Evolutionary conservation across 2,329 filamentous ascomycete species (phyloP).

Genomic region (Ophiostoma ulmi): DNA sequence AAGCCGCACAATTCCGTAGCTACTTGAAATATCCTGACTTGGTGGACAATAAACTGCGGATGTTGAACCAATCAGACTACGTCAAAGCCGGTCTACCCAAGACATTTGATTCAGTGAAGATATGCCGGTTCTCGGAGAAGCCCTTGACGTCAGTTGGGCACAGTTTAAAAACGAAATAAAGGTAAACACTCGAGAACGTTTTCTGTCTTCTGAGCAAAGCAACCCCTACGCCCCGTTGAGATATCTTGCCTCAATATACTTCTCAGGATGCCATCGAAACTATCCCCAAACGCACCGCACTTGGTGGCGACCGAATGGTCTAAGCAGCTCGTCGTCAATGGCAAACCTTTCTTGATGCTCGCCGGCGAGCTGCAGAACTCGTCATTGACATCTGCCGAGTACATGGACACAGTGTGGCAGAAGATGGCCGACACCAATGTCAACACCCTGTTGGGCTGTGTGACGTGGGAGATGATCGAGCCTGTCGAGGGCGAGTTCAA

Average conservation of each 20-base stretch:
- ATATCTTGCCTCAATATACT: not conserved
- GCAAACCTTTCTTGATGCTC: conserved; percentile 33
- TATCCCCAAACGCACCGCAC: conserved; percentile 5
- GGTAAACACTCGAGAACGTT: not conserved
- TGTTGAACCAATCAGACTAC: not conserved
- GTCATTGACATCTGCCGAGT: conserved; percentile 30
- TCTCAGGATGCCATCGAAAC: not conserved
- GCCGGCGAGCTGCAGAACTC: conserved; percentile 34
- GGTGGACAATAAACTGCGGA: not conserved
- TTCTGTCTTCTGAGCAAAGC: not conserved
- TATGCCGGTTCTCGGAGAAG: not conserved
- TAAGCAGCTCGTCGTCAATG: conserved; percentile 34
- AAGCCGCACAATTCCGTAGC: not conserved
- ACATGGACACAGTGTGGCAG: conserved; percentile 31
- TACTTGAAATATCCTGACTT: not conserved
- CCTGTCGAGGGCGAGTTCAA: conserved; percentile 32
- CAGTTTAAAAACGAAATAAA: not conserved
- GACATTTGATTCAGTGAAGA: not conserved
- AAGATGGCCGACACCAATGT: conserved; percentile 29
- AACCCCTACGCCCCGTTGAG: not conserved
- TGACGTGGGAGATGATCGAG: conserved; percentile 35
- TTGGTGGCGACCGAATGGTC: conserved; percentile 7
- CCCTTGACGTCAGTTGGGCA: not conserved
- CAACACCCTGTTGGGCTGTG: conserved; percentile 33
- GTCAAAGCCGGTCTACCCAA: not conserved